Conservation (phyloP, 2,329 filamentous ascomycete species). For the Emericellopsis atlantica region DNA sequence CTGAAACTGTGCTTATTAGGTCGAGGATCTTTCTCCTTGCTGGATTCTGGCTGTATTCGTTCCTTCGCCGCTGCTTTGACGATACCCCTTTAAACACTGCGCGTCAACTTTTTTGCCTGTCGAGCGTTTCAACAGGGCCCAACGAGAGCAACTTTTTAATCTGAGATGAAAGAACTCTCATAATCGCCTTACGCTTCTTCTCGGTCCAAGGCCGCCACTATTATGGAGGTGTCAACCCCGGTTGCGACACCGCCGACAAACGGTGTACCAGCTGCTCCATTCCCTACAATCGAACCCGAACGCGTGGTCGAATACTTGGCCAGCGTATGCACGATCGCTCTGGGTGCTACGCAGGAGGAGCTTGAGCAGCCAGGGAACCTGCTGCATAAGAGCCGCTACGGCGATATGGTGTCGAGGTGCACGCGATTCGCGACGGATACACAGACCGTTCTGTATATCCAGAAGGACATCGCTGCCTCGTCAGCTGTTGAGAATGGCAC, state of each 20-base stretch:
- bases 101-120: too few relatives aligned
- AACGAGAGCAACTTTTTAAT: too few relatives aligned
- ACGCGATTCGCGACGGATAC: constrained; percentile 80
- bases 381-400: constrained; percentile 57
- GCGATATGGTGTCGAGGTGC: constrained; percentile 78
- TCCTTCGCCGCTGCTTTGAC: too few relatives aligned
- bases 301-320: constrained; percentile 60
- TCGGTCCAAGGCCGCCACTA: not conserved
- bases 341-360: constrained; percentile 65
- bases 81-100: too few relatives aligned
- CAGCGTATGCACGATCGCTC: constrained; percentile 57
- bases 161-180: constrained; percentile 1
- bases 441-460: constrained; percentile 80
- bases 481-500: constrained; percentile 37
- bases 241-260: constrained; percentile 29
- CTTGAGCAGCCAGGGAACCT: constrained; percentile 73
- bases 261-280: constrained; percentile 30
- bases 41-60: too few relatives aligned
- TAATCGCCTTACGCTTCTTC: not conserved
- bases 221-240: constrained; percentile 38
- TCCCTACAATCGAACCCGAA: constrained; percentile 51
- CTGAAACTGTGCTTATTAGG: too few relatives aligned
- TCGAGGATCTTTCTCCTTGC: too few relatives aligned
- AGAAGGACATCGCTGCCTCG: constrained; percentile 60
- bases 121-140: too few relatives aligned